Conservation (phyloP, 2,329 filamentous ascomycete genomes). For the Pseudocercospora macadamiae region DNA sequence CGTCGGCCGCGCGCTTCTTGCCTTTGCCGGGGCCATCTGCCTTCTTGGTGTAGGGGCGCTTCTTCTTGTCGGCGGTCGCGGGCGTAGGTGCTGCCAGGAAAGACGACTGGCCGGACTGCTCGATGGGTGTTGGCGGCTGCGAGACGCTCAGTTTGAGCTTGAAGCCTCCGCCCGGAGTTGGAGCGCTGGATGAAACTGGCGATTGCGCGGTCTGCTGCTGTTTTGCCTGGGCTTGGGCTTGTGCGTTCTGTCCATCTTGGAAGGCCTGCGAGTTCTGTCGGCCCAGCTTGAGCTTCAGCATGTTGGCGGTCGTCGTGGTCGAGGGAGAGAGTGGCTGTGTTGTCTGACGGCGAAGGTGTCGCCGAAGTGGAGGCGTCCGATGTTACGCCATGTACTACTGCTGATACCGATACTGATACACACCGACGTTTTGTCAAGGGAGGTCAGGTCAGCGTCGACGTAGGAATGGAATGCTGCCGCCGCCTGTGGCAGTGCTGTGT, state of each 20-base stretch:
- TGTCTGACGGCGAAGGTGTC: neutral
- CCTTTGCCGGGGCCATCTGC: constrained; percentile 30
- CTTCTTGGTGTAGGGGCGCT: constrained; percentile 50
- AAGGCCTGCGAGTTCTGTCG: constrained; percentile 13
- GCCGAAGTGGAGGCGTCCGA: neutral
- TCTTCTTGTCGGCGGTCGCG: constrained; percentile 33
- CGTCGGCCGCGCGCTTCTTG: constrained; percentile 41
- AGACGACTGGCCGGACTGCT: constrained; percentile 29
- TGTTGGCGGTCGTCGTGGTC: neutral
- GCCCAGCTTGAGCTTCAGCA: constrained; percentile 31
- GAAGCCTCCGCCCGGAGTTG: constrained; percentile 20
- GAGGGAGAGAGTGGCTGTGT: constrained; percentile 1
- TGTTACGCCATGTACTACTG: too few relatives aligned
- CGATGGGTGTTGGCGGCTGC: constrained; percentile 30
- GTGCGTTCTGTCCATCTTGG: constrained; percentile 6
- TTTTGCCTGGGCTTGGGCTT: constrained; percentile 1
- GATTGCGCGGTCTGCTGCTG: constrained; percentile 11
- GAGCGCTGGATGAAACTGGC: constrained; percentile 14
- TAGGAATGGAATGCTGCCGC: too few relatives aligned
- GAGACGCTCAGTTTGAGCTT: constrained; percentile 34
- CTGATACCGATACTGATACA: too few relatives aligned
- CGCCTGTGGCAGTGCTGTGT: too few relatives aligned
- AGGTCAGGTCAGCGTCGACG: too few relatives aligned
- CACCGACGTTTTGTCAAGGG: too few relatives aligned
- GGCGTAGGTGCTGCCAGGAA: constrained; percentile 23